Percentiles rank a stretch among this genome's conserved stretches.
These are phyloP conservation scores for Aureobasidium sp. DNA, from an alignment of 2,329 filamentous ascomycete species.

Conservation along the genomic window DNA sequence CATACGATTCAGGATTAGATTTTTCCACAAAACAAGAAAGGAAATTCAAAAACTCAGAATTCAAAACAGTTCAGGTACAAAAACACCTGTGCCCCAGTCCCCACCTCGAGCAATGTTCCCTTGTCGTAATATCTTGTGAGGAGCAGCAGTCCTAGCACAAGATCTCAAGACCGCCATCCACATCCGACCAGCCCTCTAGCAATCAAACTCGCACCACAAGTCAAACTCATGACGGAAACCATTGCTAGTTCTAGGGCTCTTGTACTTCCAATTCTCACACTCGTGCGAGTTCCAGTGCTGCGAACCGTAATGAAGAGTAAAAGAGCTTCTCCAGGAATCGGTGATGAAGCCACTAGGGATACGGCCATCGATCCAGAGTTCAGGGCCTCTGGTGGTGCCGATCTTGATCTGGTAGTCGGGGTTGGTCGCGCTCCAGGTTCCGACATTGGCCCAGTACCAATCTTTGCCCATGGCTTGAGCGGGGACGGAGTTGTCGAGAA, in stretches of 20 bases:
- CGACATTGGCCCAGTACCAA: neutral
- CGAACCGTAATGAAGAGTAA: neutral
- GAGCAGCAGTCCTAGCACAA: neutral
- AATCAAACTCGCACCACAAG: constrained; percentile 6
- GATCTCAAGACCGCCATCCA: too few species aligned
- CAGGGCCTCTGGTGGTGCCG: neutral
- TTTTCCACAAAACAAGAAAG: too few species aligned
- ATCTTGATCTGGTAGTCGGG: constrained; percentile 8
- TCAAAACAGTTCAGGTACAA: too few species aligned
- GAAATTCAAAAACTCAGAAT: too few species aligned
- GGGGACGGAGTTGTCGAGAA: neutral
- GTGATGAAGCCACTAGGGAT: neutral
- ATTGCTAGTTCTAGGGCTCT: neutral
- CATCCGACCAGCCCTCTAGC: constrained; percentile 12
- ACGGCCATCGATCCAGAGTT: neutral
- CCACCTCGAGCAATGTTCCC: too few species aligned
- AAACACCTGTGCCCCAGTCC: too few species aligned
- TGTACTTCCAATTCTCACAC: neutral
- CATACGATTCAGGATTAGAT: too few species aligned
- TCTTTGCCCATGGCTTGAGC: neutral
- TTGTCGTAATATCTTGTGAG: neutral
- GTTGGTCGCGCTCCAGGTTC: neutral
- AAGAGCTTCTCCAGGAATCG: neutral
- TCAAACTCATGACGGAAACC: neutral
- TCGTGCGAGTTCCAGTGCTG: constrained; percentile 8